Evolutionary conservation across 257 asterid species (phyloP), one percentile per base, ranked within the genome.

Genomic region (Nicotiana undulata): DNA sequence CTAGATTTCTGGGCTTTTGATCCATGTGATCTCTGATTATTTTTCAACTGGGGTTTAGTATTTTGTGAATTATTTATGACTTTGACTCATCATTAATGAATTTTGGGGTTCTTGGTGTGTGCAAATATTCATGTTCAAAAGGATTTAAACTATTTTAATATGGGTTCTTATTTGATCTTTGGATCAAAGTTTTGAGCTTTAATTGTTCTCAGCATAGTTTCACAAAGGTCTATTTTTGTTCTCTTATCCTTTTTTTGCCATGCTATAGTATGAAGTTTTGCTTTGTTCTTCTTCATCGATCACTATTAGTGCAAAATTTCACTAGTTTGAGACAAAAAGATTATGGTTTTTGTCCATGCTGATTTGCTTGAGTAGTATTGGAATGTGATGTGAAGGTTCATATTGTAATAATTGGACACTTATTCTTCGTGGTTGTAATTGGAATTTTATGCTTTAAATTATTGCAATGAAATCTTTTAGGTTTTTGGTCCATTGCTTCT

Each of bases 171-270:
- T 34, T 72, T 40, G 74, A 24, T 78, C 15, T 64, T 66, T 37
- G 80, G 80, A 84, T 83, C 80, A 77, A 24, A 79, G 70, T 76
- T 82, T 76, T 81, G 84, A 82, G 83, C 72, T 87, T 84, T 83
- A 37, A 67, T 85, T 82, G 83, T 74, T 89, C 59, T 77, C 70
- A 84, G 79, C 79, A 44, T 77, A 79, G 85, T 79, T 67, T 51
- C 58, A 11, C 22, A 20, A 20, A n/a, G 31, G 20, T 60, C 60
- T 12, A 28, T 81, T 49, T n/a, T 75, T 52, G 74, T 55, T 32
- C 53, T 55, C 40, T 26, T 82, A 44, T 75, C 76, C 79, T 58
- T 46, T 15, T 15, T 77, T 81, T 52, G 65, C 44, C 68, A 31
- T 58, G 75, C 3, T 40, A 55, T 13, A 22, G 37, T 34, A 16